These are phyloP conservation scores for Verticillium alfalfae DNA, from an alignment of 2,329 filamentous ascomycete species.

Conservation along the genomic window DNA sequence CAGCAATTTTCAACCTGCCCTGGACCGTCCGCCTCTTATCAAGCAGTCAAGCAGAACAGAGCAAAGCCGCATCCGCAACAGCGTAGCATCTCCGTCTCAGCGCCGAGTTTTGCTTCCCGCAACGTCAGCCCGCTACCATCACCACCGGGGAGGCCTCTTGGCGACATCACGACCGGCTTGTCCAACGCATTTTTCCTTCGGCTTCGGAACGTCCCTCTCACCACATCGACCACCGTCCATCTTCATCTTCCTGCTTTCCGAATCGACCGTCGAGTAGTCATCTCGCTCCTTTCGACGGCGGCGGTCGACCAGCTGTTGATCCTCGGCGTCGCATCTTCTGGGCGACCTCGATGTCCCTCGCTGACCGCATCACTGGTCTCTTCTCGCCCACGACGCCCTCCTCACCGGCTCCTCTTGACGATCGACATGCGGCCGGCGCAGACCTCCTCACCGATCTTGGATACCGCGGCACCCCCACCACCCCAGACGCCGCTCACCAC, in stretches of 20 bases:
- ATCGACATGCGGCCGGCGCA: conserved; percentile 24
- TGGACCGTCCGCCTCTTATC: neutral
- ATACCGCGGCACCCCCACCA: conserved; percentile 5
- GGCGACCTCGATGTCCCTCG: conserved; percentile 44
- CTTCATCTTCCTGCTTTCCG: neutral
- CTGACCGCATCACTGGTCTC: conserved; percentile 45
- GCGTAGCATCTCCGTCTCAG: neutral
- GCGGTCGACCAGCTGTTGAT: neutral
- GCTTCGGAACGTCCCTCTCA: neutral
- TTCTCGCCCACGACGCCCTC: conserved; percentile 35
- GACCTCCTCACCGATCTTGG: conserved; percentile 21
- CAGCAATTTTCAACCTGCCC: conserved; percentile 1
- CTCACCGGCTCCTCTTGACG: conserved; percentile 23
- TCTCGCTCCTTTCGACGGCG: neutral
- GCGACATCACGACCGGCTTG: neutral
- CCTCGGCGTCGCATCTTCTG: neutral
- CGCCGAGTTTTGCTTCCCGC: neutral
- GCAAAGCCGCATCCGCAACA: neutral
- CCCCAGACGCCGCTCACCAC: neutral
- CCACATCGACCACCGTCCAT: neutral
- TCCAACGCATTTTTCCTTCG: neutral
- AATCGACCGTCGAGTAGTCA: neutral
- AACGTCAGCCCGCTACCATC: neutral
- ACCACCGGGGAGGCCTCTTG: conserved; percentile 1
- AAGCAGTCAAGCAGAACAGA: neutral